Evolutionary conservation across 73 alveolate genomes (phyloP).

Genomic region (Uronychia setigera): DNA sequence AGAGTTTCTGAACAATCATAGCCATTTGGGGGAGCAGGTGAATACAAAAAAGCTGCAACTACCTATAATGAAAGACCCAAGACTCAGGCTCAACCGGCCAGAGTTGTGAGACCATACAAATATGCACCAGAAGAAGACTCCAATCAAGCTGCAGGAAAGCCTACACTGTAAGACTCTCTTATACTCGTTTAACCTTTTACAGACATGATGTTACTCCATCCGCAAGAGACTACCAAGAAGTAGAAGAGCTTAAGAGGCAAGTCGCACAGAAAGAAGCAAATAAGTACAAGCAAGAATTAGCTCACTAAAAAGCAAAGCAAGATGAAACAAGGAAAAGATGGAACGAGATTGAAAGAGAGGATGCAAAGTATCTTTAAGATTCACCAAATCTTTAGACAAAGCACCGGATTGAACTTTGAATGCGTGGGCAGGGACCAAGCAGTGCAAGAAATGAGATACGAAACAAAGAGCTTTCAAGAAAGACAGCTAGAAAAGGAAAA

Average conservation of each 20-base stretch:
- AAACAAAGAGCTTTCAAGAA: neutral
- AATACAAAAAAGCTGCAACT: neutral
- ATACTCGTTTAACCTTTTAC: too few species aligned
- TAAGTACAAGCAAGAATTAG: neutral
- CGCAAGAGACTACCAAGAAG: neutral
- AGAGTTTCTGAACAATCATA: neutral
- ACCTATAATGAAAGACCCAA: neutral
- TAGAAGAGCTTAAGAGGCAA: neutral
- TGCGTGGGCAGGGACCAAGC: neutral
- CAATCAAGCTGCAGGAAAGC: neutral
- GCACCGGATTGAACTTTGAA: neutral
- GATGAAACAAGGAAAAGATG: neutral
- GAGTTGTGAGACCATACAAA: neutral
- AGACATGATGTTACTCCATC: neutral
- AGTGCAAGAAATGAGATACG: neutral
- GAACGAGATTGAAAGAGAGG: neutral
- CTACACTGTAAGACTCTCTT: neutral
- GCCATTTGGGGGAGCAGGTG: too few species aligned
- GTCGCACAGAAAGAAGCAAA: neutral
- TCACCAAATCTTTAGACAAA: neutral
- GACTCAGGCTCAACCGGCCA: neutral
- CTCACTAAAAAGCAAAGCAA: neutral
- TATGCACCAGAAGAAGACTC: neutral
- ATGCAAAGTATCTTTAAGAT: neutral
- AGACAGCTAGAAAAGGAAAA: neutral